A percentile compares a stretch with the other conserved stretches of the same genome.
Evolutionary conservation across 1,139 yeast species (phyloP).

Genomic region (Magnusiomyces suaveolens): DNA sequence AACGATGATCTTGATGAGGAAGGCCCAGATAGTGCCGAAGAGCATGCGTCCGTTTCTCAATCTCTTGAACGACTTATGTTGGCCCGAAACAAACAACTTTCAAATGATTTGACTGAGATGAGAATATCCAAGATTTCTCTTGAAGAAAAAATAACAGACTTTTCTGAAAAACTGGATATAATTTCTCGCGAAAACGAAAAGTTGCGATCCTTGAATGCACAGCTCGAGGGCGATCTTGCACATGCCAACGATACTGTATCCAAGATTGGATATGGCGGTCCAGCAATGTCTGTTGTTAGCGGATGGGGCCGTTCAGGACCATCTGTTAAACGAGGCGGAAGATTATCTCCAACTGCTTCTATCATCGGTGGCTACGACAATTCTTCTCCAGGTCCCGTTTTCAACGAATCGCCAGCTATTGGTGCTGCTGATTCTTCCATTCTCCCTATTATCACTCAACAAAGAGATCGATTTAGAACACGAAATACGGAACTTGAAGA

Average conservation of each 20-base stretch:
- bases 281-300: constrained; percentile 40
- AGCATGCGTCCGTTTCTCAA: constrained; percentile 26
- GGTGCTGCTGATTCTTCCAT: constrained; percentile 39
- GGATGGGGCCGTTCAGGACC: constrained; percentile 25
- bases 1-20: constrained; percentile 27
- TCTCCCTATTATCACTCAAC: constrained; percentile 83
- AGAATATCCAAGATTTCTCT: constrained; percentile 46
- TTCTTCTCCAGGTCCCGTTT: constrained; percentile 8
- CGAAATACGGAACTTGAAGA: constrained; percentile 77
- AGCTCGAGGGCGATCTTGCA: constrained; percentile 61
- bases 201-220: constrained; percentile 41
- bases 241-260: constrained; percentile 29
- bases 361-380: constrained; percentile 22
- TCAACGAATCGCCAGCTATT: constrained; percentile 7
- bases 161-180: constrained; percentile 35
- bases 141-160: constrained; percentile 32
- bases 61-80: constrained; percentile 39
- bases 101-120: constrained; percentile 48
- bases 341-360: constrained; percentile 36
- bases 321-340: constrained; percentile 15
- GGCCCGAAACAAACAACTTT: constrained; percentile 51
- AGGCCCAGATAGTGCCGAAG: constrained; percentile 16
- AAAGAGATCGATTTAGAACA: constrained; percentile 81
- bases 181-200: constrained; percentile 37
- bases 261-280: constrained; percentile 25